A percentile compares a stretch with the other conserved stretches of the same genome.
Conservation (phyloP, 2,329 filamentous ascomycete genomes). For the Rhinocladiella similis region DNA sequence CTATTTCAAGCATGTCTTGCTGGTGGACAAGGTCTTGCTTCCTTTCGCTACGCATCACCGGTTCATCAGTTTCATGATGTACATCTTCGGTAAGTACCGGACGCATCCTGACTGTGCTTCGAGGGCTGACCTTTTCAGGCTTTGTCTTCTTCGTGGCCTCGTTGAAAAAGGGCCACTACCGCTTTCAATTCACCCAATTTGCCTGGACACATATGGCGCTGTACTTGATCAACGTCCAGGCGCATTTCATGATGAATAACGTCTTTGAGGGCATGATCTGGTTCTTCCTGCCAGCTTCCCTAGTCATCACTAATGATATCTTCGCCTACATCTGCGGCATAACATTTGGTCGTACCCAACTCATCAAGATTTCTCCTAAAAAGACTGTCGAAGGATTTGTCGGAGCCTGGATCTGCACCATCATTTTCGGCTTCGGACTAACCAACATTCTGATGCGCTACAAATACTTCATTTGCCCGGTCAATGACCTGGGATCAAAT, state of each 20-base stretch:
- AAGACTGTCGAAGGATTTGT: slow-evolving; percentile 99
- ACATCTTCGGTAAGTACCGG: slow-evolving; percentile 77
- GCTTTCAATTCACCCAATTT: slow-evolving; percentile 98
- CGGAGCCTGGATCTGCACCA: slow-evolving; percentile 91
- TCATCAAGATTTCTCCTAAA: slow-evolving; percentile 97
- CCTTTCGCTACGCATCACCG: slow-evolving; percentile 95
- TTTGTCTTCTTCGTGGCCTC: slow-evolving; percentile 98
- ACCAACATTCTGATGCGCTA: slow-evolving; percentile 84
- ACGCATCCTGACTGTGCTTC: not conserved
- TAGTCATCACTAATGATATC: slow-evolving; percentile 98
- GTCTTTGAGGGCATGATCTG: slow-evolving; percentile 99
- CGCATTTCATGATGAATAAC: slow-evolving; percentile 99
- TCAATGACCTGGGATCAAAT: slow-evolving; percentile 93
- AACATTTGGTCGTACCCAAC: slow-evolving; percentile 90
- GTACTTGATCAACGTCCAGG: slow-evolving; percentile 95
- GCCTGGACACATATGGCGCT: slow-evolving; percentile 99
- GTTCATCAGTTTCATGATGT: slow-evolving; percentile 98
- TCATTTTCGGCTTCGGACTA: slow-evolving; percentile 78
- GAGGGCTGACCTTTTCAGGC: slow-evolving; percentile 53
- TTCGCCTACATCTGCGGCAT: slow-evolving; percentile 98
- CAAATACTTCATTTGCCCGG: slow-evolving; percentile 97
- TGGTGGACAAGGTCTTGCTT: slow-evolving; percentile 89
- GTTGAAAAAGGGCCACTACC: slow-evolving; percentile 92
- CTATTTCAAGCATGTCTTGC: slow-evolving; percentile 98
- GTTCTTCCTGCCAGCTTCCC: slow-evolving; percentile 93